These are phyloP conservation scores for Plasmodium yoelii DNA, from an alignment of 169 alveolate genomes.

Conservation along the genomic window DNA sequence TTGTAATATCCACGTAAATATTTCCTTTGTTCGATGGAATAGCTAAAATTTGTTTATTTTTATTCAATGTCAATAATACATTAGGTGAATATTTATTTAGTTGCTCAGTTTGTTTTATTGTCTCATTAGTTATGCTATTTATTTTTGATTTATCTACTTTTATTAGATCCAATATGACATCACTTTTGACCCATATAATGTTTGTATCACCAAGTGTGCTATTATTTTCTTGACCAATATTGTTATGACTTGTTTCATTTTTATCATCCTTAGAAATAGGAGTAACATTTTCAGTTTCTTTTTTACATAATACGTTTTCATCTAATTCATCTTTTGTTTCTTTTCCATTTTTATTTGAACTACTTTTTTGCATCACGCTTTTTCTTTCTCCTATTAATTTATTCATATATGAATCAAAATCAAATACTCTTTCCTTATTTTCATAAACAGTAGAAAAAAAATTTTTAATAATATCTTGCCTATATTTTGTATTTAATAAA, in stretches of 20 bases:
- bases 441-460: constrained; percentile 69
- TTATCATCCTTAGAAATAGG: neutral
- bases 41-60: constrained; percentile 70
- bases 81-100: constrained; percentile 64
- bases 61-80: constrained; percentile 63
- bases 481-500: constrained; percentile 28
- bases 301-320: neutral
- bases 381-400: constrained; percentile 47
- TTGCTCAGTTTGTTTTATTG: constrained; percentile 63
- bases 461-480: constrained; percentile 46
- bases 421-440: constrained; percentile 46
- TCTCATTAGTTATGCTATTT: constrained; percentile 64
- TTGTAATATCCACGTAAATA: constrained; percentile 62
- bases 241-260: neutral
- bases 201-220: constrained; percentile 10
- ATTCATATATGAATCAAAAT: constrained; percentile 63
- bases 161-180: constrained; percentile 72
- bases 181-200: constrained; percentile 69
- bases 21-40: constrained; percentile 74
- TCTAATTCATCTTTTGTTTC: neutral
- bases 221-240: neutral
- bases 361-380: constrained; percentile 26
- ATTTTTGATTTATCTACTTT: constrained; percentile 72
- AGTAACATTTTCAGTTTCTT: neutral
- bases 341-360: neutral